Evolutionary conservation across 371 early-diverging fungal genomes (phyloP), one percentile per base, ranked within the genome.

Genomic region (Saksenaea vasiformis): DNA sequence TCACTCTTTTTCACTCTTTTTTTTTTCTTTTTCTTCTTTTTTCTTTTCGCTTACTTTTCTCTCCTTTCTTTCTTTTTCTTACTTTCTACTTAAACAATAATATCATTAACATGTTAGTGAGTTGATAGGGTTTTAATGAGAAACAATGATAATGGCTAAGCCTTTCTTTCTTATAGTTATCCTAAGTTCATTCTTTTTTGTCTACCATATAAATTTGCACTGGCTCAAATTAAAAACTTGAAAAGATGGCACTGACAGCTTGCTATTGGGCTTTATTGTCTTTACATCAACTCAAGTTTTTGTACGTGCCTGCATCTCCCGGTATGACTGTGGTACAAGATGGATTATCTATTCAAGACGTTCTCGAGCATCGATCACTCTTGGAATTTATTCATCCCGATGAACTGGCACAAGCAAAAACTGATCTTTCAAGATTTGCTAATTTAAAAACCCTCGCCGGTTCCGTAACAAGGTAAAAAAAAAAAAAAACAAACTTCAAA

Each of bases 351-450:
- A 73, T 83, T 39, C 57, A 73, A 38, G 74, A 79, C 8, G 63
- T 74, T 51, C 56, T 85, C 39, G 57, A 84, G 2, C 71, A 83
- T 56, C 66, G 69, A 31, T 80, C 84, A 11, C 71, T 87, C 56
- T 79, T 82, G 36, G 85, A 85, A 47, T 80, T 85, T 55, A 79
- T 87, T 60, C 87, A 85, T 66, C 86, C 85, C n/a, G 82, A 78
- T 39, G 87, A 87, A 63, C 64, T 73, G 13, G 75, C 71, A 51
- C 61, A 79, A 8, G 87, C 87, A 13, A 74, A 77, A 55, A 67
- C 66, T 39, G 87, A 87, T 57, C 65, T 87, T 28, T 71, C 75
- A 17, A 75, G 69, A 24, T 87, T 84, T 41, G 72, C 83, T 56
- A 75, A 79, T 15, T 67, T 73, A 10, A 77, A 82, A 60, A 76